Evolutionary conservation across 1,284 basidiomycete genomes (phyloP), one percentile per base, ranked within the genome.

Genomic region (Ustilago curta): DNA sequence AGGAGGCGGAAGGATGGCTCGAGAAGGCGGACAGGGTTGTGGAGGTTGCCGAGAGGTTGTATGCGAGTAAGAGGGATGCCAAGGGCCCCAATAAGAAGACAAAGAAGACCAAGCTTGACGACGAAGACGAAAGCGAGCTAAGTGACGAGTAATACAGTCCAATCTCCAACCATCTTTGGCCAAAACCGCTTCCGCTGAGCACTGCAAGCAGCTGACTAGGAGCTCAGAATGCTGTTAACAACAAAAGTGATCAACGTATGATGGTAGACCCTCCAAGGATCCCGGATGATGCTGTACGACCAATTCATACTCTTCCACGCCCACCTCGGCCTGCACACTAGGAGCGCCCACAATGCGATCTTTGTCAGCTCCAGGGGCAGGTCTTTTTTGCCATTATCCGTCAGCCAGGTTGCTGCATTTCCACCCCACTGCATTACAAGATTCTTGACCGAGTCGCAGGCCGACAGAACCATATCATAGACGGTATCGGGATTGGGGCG

Each of bases 1-100:
- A 57, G 43, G 52, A 32, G 27, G 64, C 61, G 1, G 63, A 70
- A 25, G 57, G 54, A 8, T 66, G 62, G 72, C 27, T 70, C 6
- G n/a, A 32, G 6, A 48, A 52, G 27, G 71, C 62, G 3, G 62
- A 65, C 21, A 21, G 4, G 18, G 48, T 70, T 9, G 25, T 68
- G 5, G 47, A 31, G n/a, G 51, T 65, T 16, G 66, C 62, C 6
- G 56, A 64, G 8, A 48, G 16, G 3, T 7, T 62, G 31, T 52
- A 59, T n/a, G 43, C 50, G 6, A 27, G 29, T 1, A 70, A 70
- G 43, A 70, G 64, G 40, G 47, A 16, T 6, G 27, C 35, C 18
- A 27, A 35, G 29, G 21, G 19, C 2, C 4, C 49, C 4, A 18
- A 8, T 3, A 59, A 68, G 47, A 61, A 57, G 44, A 51, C 35